Conservation (phyloP, 2,329 filamentous ascomycete genomes). For the Ramichloridium luteum region DNA sequence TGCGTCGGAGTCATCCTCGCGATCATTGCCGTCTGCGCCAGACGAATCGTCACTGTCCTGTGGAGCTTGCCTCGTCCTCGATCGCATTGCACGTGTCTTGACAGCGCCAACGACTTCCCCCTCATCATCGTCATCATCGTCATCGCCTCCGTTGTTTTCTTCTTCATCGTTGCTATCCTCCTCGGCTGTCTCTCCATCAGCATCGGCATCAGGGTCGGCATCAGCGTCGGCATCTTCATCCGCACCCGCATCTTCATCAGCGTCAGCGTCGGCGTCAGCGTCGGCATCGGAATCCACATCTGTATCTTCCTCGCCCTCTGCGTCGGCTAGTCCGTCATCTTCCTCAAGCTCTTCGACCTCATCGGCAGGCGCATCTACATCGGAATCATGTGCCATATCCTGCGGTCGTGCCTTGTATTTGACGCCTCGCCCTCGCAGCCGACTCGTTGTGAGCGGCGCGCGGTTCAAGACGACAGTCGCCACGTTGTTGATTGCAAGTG, state of each 20-base stretch:
- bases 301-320: slow-evolving; percentile 3
- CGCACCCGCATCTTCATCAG: slow-evolving; percentile 17
- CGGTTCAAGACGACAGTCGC: slow-evolving; percentile 24
- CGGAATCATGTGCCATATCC: slow-evolving; percentile 8
- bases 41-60: slow-evolving; percentile 27
- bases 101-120: slow-evolving; percentile 30
- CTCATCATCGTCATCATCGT: slow-evolving; percentile 35
- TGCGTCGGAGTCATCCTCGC: slow-evolving; percentile 22
- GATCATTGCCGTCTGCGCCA: slow-evolving; percentile 26
- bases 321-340: slow-evolving; percentile 13
- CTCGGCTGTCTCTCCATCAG: slow-evolving; percentile 21
- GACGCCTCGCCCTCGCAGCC: slow-evolving; percentile 24
- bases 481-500: slow-evolving; percentile 17
- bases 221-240: slow-evolving; percentile 18
- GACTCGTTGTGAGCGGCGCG: slow-evolving; percentile 21
- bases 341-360: slow-evolving; percentile 15
- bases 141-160: slow-evolving; percentile 37
- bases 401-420: slow-evolving; percentile 16
- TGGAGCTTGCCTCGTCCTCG: slow-evolving; percentile 24
- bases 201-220: slow-evolving; percentile 28
- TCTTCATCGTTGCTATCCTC: slow-evolving; percentile 35
- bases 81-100: slow-evolving; percentile 21
- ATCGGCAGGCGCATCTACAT: slow-evolving; percentile 1
- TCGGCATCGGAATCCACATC: slow-evolving; percentile 4
- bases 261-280: slow-evolving; percentile 9